A percentile compares a stretch with the other conserved stretches of the same genome.
Evolutionary conservation across 805 yeast species (phyloP).

Genomic region (Starmerella vitae): DNA sequence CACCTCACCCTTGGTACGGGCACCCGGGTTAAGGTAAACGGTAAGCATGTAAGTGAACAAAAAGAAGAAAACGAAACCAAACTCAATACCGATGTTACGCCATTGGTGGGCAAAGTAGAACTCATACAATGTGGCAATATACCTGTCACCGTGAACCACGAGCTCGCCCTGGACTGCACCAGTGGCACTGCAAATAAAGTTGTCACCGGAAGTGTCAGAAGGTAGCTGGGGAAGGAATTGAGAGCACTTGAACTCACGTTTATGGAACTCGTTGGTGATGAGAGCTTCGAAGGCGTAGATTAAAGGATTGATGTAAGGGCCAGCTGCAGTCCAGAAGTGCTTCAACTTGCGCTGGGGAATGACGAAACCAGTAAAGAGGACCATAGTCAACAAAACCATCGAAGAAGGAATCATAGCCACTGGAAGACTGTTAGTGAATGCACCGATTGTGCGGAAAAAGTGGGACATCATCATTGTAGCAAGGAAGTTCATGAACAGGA

Average conservation of each 20-base stretch:
- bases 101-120: slow-evolving; percentile 52
- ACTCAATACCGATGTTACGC: slow-evolving; percentile 64
- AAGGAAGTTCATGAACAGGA: slow-evolving; percentile 34
- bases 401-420: slow-evolving; percentile 52
- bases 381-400: slow-evolving; percentile 36
- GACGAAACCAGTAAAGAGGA: slow-evolving; percentile 50
- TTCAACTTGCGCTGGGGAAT: slow-evolving; percentile 49
- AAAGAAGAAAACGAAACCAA: slow-evolving; percentile 38
- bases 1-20: slow-evolving; percentile 27
- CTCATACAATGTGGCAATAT: slow-evolving; percentile 35
- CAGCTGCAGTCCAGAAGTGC: slow-evolving; percentile 56
- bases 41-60: slow-evolving; percentile 27
- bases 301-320: slow-evolving; percentile 44
- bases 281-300: slow-evolving; percentile 49
- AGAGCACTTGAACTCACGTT: slow-evolving; percentile 41
- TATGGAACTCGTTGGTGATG: slow-evolving; percentile 52
- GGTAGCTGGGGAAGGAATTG: slow-evolving; percentile 38
- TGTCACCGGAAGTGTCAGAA: slow-evolving; percentile 34
- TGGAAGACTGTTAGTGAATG: slow-evolving; percentile 37
- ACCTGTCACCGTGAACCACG: slow-evolving; percentile 46
- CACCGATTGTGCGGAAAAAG: slow-evolving; percentile 42
- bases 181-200: slow-evolving; percentile 47
- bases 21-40: slow-evolving; percentile 24
- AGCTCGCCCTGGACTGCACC: slow-evolving; percentile 46
- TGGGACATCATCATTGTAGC: slow-evolving; percentile 37